Evolutionary conservation across 306 rosid genomes (phyloP).

Genomic region (Glycyrrhiza uralensis): DNA sequence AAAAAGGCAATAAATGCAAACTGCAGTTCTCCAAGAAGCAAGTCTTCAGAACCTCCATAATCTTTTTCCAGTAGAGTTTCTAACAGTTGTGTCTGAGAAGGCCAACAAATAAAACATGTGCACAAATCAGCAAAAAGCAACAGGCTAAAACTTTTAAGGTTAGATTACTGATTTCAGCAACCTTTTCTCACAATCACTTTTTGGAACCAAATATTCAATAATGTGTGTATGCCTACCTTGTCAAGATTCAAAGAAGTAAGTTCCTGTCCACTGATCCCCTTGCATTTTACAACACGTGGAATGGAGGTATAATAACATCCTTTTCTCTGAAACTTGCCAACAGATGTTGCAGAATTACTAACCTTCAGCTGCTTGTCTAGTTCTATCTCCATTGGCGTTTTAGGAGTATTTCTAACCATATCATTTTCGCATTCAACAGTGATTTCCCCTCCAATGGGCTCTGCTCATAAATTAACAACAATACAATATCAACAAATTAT

Average conservation of each 20-base stretch:
- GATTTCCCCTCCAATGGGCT: constrained; percentile 93
- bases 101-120: constrained; percentile 16
- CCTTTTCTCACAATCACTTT: neutral
- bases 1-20: constrained; percentile 77
- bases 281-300: constrained; percentile 69
- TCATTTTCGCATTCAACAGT: constrained; percentile 58
- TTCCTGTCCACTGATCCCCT: constrained; percentile 72
- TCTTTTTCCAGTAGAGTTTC: constrained; percentile 63
- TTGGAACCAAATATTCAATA: neutral
- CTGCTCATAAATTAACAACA: constrained; percentile 38
- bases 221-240: constrained; percentile 46
- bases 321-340: constrained; percentile 43
- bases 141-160: neutral
- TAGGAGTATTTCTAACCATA: constrained; percentile 40
- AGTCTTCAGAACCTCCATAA: constrained; percentile 78
- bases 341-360: constrained; percentile 48
- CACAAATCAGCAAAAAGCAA: constrained; percentile 20
- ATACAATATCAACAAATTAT: constrained; percentile 1
- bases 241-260: constrained; percentile 89
- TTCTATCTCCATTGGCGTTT: constrained; percentile 55
- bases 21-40: constrained; percentile 90
- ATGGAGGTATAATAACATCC: constrained; percentile 86
- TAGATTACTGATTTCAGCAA: neutral
- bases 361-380: constrained; percentile 62
- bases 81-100: constrained; percentile 64